Evolutionary conservation across 208 protist species (phyloP).

Genomic region (Crithidia fasciculata): DNA sequence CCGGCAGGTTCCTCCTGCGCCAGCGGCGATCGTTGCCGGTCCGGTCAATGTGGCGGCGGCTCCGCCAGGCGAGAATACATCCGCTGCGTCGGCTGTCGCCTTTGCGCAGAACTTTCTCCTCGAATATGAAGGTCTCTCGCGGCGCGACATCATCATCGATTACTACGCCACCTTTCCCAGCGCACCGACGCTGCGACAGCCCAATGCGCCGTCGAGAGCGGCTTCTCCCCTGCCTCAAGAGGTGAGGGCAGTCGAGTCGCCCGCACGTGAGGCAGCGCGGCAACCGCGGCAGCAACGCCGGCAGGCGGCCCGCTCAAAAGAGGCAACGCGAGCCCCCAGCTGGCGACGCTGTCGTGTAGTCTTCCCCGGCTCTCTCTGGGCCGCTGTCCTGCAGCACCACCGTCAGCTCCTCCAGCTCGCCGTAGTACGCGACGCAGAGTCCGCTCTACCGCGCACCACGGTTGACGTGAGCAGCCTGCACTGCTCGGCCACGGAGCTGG

Average conservation of each 20-base stretch:
- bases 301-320: too few species aligned
- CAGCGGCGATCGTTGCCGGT: too few species aligned
- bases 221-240: neutral
- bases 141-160: conserved; percentile 44
- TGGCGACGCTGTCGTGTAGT: conserved; percentile 15
- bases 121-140: conserved; percentile 35
- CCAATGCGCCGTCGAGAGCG: neutral
- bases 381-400: conserved; percentile 12
- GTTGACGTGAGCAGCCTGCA: conserved; percentile 23
- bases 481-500: conserved; percentile 14
- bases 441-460: neutral
- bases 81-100: neutral
- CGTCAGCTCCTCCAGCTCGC: conserved; percentile 14
- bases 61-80: too few species aligned
- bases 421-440: conserved; percentile 8
- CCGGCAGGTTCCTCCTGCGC: neutral
- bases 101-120: conserved; percentile 25
- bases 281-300: neutral
- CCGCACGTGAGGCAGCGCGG: neutral
- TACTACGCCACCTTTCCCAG: conserved; percentile 41
- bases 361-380: conserved; percentile 27
- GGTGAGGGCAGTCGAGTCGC: neutral
- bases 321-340: neutral
- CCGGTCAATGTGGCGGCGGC: too few species aligned
- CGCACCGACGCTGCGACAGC: neutral